Evolutionary conservation across 331 rosid genomes (phyloP).

Genomic region (Ulmus americana): DNA sequence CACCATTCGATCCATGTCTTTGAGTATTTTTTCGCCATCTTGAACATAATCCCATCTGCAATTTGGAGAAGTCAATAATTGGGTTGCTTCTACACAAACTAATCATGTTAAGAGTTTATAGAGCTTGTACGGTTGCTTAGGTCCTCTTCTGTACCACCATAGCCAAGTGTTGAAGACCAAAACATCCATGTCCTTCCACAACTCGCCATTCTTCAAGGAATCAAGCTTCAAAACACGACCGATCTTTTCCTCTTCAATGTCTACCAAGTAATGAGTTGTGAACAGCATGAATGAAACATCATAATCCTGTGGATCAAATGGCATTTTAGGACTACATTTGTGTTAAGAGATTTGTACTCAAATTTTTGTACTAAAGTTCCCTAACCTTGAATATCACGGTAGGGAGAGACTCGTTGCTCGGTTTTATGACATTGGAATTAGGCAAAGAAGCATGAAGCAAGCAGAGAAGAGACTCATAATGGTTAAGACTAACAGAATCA

Average conservation of each 20-base stretch:
- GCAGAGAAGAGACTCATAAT: slow-evolving; percentile 54
- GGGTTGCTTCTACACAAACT: background rate
- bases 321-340: background rate
- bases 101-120: background rate
- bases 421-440: slow-evolving; percentile 5
- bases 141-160: slow-evolving; percentile 64
- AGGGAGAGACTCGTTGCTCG: background rate
- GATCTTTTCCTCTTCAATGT: slow-evolving; percentile 40
- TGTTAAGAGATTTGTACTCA: background rate
- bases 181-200: slow-evolving; percentile 56
- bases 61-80: background rate
- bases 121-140: slow-evolving; percentile 46
- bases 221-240: slow-evolving; percentile 57
- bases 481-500: slow-evolving; percentile 60
- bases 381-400: slow-evolving; percentile 10
- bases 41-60: slow-evolving; percentile 68
- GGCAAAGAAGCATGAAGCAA: slow-evolving; percentile 53
- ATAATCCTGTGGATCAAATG: slow-evolving; percentile 36
- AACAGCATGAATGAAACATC: slow-evolving; percentile 42
- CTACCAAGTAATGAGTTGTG: slow-evolving; percentile 42
- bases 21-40: slow-evolving; percentile 27
- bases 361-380: background rate
- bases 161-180: slow-evolving; percentile 68
- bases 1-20: slow-evolving; percentile 68
- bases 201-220: slow-evolving; percentile 38